These are phyloP conservation scores for Neurospora crassa DNA, from an alignment of 2,329 filamentous ascomycete genomes.

Conservation along the genomic window DNA sequence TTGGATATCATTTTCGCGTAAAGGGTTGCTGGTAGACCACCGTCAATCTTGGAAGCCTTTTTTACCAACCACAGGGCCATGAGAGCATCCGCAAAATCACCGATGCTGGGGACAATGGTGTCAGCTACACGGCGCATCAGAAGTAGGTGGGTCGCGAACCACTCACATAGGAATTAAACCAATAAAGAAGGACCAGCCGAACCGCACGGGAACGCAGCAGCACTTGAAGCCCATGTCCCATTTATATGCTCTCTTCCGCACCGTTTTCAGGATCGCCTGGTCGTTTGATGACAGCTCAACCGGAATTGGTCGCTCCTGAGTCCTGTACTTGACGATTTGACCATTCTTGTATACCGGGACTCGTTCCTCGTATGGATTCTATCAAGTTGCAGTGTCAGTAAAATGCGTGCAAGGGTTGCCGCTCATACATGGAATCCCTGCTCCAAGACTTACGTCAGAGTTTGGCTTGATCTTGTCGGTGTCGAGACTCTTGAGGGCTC, in stretches of 20 bases:
- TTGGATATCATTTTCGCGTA: constrained; percentile 71
- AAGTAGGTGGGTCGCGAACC: not conserved
- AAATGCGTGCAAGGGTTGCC: too few species aligned
- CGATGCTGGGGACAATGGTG: constrained; percentile 42
- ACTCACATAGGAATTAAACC: constrained; percentile 73
- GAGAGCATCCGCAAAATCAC: constrained; percentile 64
- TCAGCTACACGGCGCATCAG: constrained; percentile 10
- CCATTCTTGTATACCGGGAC: constrained; percentile 65
- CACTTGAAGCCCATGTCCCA: constrained; percentile 73
- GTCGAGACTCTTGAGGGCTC: constrained; percentile 14
- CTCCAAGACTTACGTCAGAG: constrained; percentile 12
- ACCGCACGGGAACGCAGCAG: constrained; percentile 68
- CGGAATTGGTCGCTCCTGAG: constrained; percentile 75
- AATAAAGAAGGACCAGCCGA: constrained; percentile 85
- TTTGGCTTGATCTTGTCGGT: constrained; percentile 16
- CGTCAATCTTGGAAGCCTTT: constrained; percentile 64
- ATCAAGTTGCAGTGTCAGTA: constrained; percentile 22
- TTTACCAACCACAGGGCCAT: constrained; percentile 68
- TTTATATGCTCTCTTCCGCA: constrained; percentile 76
- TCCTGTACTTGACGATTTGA: constrained; percentile 63
- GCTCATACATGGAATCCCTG: not conserved
- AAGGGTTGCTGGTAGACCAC: constrained; percentile 56
- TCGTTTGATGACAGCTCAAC: constrained; percentile 77
- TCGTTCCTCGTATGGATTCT: constrained; percentile 88
- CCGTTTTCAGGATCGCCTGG: constrained; percentile 69